These are phyloP conservation scores for Phytophthora agathidicida DNA, from an alignment of 352 stramenopile genomes.

Conservation along the genomic window DNA sequence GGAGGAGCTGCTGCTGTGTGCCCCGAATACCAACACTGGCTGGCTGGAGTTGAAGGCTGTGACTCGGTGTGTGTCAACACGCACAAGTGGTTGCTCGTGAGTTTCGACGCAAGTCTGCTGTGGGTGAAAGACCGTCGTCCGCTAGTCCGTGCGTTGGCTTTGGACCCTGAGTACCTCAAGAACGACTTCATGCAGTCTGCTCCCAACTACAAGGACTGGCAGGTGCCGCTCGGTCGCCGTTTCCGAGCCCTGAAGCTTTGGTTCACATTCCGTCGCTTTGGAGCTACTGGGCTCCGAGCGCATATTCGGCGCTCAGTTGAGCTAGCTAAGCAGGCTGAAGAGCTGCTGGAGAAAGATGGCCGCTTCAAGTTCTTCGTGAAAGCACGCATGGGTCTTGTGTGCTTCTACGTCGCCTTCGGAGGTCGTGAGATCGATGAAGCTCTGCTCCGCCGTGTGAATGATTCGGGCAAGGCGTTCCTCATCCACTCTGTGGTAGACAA, in stretches of 20 bases:
- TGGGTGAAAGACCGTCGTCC: conserved; percentile 67
- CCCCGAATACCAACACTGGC: conserved; percentile 55
- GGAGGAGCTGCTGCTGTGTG: conserved; percentile 58
- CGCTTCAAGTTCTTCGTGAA: conserved; percentile 62
- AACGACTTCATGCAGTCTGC: conserved; percentile 66
- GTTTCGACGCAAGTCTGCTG: conserved; percentile 67
- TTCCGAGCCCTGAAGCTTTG: conserved; percentile 78
- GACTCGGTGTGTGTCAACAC: conserved; percentile 78
- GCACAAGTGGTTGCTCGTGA: conserved; percentile 81
- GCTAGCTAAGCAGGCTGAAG: conserved; percentile 51
- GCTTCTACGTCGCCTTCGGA: conserved; percentile 59
- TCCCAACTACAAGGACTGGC: conserved; percentile 79
- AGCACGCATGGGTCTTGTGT: conserved; percentile 64
- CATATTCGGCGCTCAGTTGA: conserved; percentile 60
- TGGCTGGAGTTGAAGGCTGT: conserved; percentile 60
- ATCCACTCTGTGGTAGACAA: conserved; percentile 71
- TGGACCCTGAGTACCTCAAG: conserved; percentile 75
- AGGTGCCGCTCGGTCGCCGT: conserved; percentile 70
- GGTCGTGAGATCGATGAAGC: conserved; percentile 51
- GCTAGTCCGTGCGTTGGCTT: conserved; percentile 58
- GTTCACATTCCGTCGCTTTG: conserved; percentile 73
- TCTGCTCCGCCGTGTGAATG: conserved; percentile 62
- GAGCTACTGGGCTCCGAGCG: conserved; percentile 52
- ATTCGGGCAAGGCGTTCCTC: conserved; percentile 62
- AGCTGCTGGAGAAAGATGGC: conserved; percentile 42